phyloP scores from a whole-genome alignment of 176 grass and related monocot species.

The Poa pratensis region DNA sequence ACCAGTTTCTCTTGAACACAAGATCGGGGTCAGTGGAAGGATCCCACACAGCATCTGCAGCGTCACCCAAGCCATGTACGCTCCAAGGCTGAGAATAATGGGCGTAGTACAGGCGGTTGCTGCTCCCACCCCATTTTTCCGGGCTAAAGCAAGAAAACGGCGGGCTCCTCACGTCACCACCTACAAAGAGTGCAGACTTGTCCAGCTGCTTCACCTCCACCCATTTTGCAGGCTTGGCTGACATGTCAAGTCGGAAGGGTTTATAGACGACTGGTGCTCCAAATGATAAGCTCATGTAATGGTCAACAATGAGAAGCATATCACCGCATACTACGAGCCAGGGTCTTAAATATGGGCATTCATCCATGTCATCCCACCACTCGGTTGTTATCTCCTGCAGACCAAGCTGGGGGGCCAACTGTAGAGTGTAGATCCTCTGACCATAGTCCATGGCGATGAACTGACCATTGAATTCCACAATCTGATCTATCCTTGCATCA shows the following conservation, averaged over 20 bases:
- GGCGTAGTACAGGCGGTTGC: constrained; percentile 6
- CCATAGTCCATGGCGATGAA: not conserved
- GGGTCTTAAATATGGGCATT: not conserved
- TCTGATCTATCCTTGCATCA: not conserved
- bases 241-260: constrained; percentile 1
- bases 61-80: not conserved
- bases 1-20: not conserved
- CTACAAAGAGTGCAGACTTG: constrained; percentile 15
- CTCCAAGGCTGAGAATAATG: not conserved
- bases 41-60: not conserved
- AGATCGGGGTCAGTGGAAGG: not conserved
- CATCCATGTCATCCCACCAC: not conserved
- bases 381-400: not conserved
- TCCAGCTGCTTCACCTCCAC: constrained; percentile 27
- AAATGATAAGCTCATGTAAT: not conserved
- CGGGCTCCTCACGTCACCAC: not conserved
- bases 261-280: not conserved
- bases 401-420: constrained; percentile 8
- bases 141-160: constrained; percentile 18
- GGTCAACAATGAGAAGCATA: constrained; percentile 3
- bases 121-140: not conserved
- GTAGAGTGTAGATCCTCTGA: not conserved
- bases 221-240: constrained; percentile 24
- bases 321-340: not conserved
- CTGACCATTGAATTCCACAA: not conserved